A percentile compares a stretch with the other conserved stretches of the same genome.
Evolutionary conservation across 192 early-diverging fungal genomes (phyloP).

Genomic region (Rhizoclosmatium sp.): DNA sequence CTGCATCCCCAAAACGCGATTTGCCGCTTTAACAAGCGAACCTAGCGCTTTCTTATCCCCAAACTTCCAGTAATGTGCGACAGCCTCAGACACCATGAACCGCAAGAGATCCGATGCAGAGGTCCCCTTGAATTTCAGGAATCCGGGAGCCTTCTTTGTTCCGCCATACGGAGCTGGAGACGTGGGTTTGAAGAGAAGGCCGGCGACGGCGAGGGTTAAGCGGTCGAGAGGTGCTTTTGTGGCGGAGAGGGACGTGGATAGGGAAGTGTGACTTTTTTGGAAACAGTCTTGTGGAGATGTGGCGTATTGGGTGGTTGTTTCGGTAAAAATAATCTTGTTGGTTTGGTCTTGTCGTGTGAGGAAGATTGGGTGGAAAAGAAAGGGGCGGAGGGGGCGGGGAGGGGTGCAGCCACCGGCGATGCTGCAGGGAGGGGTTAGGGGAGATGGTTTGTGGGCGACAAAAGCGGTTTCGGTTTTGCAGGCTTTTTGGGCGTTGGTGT

Average conservation of each 20-base stretch:
- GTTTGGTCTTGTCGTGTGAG: no score
- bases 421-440: no score
- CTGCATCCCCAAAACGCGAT: not conserved
- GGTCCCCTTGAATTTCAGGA: not conserved
- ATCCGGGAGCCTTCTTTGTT: not conserved
- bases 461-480: no score
- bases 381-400: no score
- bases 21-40: not conserved
- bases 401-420: no score
- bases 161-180: constrained; percentile 13
- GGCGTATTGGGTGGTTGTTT: no score
- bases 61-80: not conserved
- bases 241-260: not conserved
- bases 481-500: no score
- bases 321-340: no score
- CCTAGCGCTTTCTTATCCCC: not conserved
- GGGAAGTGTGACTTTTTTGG: no score
- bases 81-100: not conserved
- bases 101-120: not conserved
- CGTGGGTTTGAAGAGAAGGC: not conserved
- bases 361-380: no score
- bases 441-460: no score
- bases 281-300: no score
- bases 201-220: not conserved
- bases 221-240: not conserved